phyloP scores from a whole-genome alignment of 495 filamentous ascomycete genomes.

The Aspergillus ellipticus region DNA sequence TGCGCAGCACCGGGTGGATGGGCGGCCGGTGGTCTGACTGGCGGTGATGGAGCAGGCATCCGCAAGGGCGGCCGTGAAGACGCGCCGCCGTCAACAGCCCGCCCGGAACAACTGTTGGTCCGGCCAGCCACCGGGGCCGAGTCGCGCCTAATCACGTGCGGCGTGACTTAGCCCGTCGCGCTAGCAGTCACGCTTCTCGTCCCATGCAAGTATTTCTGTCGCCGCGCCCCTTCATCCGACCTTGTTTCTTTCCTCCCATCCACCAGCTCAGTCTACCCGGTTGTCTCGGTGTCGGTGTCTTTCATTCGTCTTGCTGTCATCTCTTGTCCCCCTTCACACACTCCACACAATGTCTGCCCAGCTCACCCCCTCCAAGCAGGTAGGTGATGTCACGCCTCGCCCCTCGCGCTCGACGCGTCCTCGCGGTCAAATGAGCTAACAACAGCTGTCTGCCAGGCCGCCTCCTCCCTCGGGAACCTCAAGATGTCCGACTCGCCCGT shows the following conservation, averaged over 20 bases:
- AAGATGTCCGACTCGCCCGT: constrained; percentile 86
- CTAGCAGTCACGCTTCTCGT: constrained; percentile 39
- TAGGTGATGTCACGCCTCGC: constrained; percentile 48
- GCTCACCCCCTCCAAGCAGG: constrained; percentile 85
- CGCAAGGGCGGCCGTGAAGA: neutral
- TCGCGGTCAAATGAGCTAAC: constrained; percentile 20
- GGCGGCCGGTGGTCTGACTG: constrained; percentile 13
- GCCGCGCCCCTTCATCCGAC: constrained; percentile 18
- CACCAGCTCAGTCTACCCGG: constrained; percentile 9
- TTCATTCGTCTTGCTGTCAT: constrained; percentile 14
- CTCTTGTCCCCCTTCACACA: constrained; percentile 16
- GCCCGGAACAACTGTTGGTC: constrained; percentile 3
- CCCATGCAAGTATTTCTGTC: constrained; percentile 30
- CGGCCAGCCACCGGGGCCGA: constrained; percentile 16
- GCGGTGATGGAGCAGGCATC: neutral
- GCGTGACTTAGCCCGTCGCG: constrained; percentile 45
- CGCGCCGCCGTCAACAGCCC: constrained; percentile 5
- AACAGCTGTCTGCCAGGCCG: constrained; percentile 55
- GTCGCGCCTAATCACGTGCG: constrained; percentile 40
- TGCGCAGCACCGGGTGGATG: constrained; percentile 7
- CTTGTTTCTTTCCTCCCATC: constrained; percentile 24
- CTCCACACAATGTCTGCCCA: constrained; percentile 59
- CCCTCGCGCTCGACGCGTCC: constrained; percentile 38
- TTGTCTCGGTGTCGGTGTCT: constrained; percentile 20
- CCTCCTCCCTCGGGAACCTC: constrained; percentile 77